phyloP scores from a whole-genome alignment of 768 basidiomycete species.

The Boletus edulis region DNA sequence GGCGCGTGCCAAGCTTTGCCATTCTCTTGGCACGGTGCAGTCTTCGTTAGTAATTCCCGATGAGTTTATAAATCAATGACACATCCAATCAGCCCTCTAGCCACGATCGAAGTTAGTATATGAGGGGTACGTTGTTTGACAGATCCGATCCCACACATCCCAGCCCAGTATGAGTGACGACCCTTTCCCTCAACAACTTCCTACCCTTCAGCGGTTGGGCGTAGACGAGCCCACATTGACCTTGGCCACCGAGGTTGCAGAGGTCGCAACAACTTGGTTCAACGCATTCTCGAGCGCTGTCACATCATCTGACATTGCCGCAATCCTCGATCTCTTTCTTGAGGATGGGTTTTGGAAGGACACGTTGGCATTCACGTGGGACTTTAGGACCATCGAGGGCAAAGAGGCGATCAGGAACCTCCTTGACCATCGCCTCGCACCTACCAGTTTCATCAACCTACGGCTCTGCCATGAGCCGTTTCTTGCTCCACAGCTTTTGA shows the following conservation, averaged over 20 bases:
- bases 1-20: no score
- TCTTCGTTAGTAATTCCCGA: no score
- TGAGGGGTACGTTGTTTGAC: no score
- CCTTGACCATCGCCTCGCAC: conserved; percentile 33
- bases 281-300: conserved; percentile 21
- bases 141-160: no score
- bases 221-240: conserved; percentile 18
- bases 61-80: no score
- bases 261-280: conserved; percentile 23
- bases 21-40: no score
- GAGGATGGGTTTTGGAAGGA: conserved; percentile 48
- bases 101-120: no score
- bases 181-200: conserved; percentile 25
- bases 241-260: conserved; percentile 17
- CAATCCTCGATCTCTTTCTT: conserved; percentile 25
- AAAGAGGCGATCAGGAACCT: conserved; percentile 36
- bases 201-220: conserved; percentile 28
- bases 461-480: conserved; percentile 18
- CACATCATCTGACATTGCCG: conserved; percentile 7
- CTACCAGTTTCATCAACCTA: conserved; percentile 15
- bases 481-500: conserved; percentile 32
- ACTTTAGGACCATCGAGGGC: conserved; percentile 49
- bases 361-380: conserved; percentile 50
- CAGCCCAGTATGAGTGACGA: conserved; percentile 15
- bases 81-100: no score